Base-by-base conservation (phyloP, 2,329 filamentous ascomycete genomes). In the Fusarium foetens region DNA sequence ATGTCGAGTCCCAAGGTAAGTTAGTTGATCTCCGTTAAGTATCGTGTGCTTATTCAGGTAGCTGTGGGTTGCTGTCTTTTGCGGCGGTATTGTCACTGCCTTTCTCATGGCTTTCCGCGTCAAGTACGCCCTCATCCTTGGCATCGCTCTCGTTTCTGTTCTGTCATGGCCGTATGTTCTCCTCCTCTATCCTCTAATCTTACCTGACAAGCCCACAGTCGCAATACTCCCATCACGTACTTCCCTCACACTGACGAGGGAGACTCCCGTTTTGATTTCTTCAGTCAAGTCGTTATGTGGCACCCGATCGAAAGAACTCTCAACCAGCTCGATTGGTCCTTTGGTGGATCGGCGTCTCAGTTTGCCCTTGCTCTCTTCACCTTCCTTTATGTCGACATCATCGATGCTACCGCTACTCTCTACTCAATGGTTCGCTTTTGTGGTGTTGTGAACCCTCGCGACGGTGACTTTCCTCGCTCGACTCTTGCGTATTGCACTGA, bases 51-150 rank as follows among this genome's bases (percentile, higher is more conserved):
- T 27, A 76, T 41, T 4, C 19, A 23, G 21, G 6, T 42, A 91
- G 89, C 84, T 97, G 86, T 97, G 94, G 94, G 89, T 97, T 59
- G 94, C 93, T 16, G 92, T 97, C 71, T 91, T 94, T 78, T 90
- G 91, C 59, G 93, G 94, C 19, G 93, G 94, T 38, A 85, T 97
- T 49, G 81, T 97, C 41, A 95, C 94, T 0, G 90, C 92, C 9
- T 88, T 95, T 72, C 89, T 97, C 81, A 94, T 94, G 92, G 88
- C 92, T 23, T 94, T 92, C 79, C 89, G 91, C 42, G 86, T 94
- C 81, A 94, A 93, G 79, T 91, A 91, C 60, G 91, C 92, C 52
- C 92, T 94, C 68, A 88, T 94, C 59, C 88, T 92, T 29, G 92
- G 92, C 5, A 94, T 94, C 60, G 83, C 89, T 14, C 82, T 94